A percentile compares a stretch with the other conserved stretches of the same genome.
Conservation (phyloP, 2,329 filamentous ascomycete species). For the Colletotrichum endophyticum region DNA sequence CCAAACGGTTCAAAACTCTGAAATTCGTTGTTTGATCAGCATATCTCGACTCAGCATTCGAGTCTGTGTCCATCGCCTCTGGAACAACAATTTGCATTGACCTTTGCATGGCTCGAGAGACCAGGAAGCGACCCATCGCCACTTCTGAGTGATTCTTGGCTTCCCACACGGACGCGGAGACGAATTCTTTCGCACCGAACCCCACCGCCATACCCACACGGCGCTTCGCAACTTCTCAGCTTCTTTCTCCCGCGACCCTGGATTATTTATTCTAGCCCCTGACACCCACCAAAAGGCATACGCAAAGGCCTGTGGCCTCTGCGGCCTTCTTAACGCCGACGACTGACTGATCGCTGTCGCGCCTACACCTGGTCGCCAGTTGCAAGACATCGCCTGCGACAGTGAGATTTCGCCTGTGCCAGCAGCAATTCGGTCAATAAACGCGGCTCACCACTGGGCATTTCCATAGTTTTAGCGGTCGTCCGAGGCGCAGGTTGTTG, state of each 20-base stretch:
- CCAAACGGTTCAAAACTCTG: too few species aligned
- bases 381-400: background rate
- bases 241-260: background rate
- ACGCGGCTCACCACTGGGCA: background rate
- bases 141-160: background rate
- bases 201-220: background rate
- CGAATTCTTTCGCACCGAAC: background rate
- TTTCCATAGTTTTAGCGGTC: background rate
- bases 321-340: background rate
- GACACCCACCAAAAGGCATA: background rate
- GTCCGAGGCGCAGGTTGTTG: background rate
- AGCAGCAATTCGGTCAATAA: background rate
- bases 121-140: background rate
- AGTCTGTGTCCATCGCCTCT: too few species aligned
- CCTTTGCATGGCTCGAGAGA: background rate
- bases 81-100: too few species aligned
- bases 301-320: background rate
- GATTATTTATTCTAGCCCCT: background rate
- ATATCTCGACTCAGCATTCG: too few species aligned
- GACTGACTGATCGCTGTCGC: background rate
- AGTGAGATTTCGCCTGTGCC: background rate
- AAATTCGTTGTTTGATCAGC: too few species aligned
- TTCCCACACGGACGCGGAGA: background rate
- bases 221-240: background rate
- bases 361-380: background rate